These are phyloP conservation scores for Aristolochia fimbriata DNA, from an alignment of 164 flowering plant species.

Conservation along the genomic window DNA sequence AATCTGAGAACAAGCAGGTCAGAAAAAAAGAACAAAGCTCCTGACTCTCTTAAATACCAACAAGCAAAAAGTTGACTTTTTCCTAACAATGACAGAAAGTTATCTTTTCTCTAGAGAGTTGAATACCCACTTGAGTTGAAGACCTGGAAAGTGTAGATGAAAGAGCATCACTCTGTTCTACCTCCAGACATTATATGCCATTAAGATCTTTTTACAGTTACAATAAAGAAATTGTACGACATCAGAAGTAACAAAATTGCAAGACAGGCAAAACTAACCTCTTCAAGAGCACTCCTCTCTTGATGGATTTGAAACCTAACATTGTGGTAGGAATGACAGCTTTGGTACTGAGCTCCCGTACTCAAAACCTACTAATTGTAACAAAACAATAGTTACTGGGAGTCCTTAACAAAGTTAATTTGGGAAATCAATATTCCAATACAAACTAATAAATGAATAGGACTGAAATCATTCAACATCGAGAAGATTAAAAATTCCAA, in stretches of 20 bases:
- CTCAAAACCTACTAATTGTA: conserved; percentile 51
- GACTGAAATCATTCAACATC: no score
- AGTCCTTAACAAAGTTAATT: no score
- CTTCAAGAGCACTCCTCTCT: conserved; percentile 46
- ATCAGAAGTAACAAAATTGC: conserved; percentile 2
- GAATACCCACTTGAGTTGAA: no score
- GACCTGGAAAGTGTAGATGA: not conserved
- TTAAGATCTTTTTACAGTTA: not conserved
- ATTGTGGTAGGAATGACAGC: conserved; percentile 32
- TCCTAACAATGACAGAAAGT: no score
- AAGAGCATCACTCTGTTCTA: not conserved
- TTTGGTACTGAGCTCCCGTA: conserved; percentile 36
- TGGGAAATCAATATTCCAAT: no score
- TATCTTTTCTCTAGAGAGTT: no score
- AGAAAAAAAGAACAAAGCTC: no score
- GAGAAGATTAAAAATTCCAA: no score
- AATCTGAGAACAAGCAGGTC: not conserved
- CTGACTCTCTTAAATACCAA: no score
- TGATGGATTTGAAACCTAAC: conserved; percentile 44
- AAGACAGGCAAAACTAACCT: conserved; percentile 33
- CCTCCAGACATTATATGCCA: not conserved
- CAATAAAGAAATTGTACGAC: not conserved
- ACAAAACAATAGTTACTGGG: conserved; percentile 7
- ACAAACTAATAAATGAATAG: no score
- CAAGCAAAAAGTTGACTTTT: no score